A percentile compares a stretch with the other conserved stretches of the same genome.
Evolutionary conservation across 371 early-diverging fungal species (phyloP).

Genomic region (Chytridium lagenaria): DNA sequence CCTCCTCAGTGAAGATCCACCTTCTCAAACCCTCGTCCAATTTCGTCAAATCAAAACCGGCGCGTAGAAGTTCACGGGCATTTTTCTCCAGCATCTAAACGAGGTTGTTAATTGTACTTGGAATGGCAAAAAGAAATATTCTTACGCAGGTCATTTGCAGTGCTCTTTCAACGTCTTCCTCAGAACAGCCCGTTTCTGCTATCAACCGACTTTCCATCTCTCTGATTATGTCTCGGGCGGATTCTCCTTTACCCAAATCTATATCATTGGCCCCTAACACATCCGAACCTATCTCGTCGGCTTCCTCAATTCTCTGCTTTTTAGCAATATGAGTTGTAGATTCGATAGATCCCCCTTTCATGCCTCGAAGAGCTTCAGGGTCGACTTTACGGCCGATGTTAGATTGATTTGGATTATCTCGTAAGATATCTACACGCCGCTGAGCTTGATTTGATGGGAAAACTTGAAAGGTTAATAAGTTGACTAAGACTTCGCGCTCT

Average conservation of each 20-base stretch:
- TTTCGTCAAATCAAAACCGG: slow-evolving; percentile 14
- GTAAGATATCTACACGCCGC: no score
- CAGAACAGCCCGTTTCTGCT: neutral
- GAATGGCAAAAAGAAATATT: neutral
- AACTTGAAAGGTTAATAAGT: neutral
- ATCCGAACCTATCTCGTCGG: no score
- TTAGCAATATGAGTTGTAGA: no score
- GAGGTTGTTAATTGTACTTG: neutral
- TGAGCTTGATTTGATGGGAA: neutral
- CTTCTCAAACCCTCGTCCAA: neutral
- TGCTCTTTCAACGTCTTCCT: slow-evolving; percentile 2
- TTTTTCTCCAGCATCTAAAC: slow-evolving; percentile 16
- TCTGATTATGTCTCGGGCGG: neutral
- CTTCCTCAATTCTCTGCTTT: no score
- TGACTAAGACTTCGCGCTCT: neutral
- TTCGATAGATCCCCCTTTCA: no score
- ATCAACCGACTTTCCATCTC: slow-evolving; percentile 15
- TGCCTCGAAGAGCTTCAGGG: no score
- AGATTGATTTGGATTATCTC: no score
- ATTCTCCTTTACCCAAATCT: no score
- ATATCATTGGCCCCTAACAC: no score
- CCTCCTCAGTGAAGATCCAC: slow-evolving; percentile 21
- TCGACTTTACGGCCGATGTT: no score
- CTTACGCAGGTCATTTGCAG: slow-evolving; percentile 8
- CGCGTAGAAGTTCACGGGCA: slow-evolving; percentile 9